Conservation (phyloP, 768 basidiomycete genomes). For the Boletus fagicola region DNA sequence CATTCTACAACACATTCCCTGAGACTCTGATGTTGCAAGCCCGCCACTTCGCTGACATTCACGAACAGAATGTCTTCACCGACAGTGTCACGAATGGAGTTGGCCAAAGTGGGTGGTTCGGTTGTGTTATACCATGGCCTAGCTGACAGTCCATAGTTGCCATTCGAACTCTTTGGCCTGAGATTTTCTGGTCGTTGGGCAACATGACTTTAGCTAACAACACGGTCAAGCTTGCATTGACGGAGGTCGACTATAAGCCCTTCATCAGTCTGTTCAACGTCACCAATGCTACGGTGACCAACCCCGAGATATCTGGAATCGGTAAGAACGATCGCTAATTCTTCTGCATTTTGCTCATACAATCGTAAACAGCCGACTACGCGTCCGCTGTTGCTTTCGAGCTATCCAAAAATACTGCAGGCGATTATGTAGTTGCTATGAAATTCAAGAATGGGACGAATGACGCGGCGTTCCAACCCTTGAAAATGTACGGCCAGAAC, state of each 20-base stretch:
- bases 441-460: conserved; percentile 79
- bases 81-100: conserved; percentile 55
- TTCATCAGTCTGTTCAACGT: conserved; percentile 85
- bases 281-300: conserved; percentile 58
- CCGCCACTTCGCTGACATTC: conserved; percentile 73
- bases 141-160: conserved; percentile 51
- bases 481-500: conserved; percentile 61
- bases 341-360: neutral
- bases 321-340: conserved; percentile 39
- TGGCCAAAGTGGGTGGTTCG: conserved; percentile 63
- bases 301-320: conserved; percentile 62
- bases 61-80: conserved; percentile 74
- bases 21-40: conserved; percentile 69
- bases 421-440: conserved; percentile 71
- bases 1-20: conserved; percentile 70
- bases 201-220: conserved; percentile 75
- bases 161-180: conserved; percentile 71
- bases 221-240: conserved; percentile 71
- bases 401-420: conserved; percentile 56
- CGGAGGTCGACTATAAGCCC: conserved; percentile 82
- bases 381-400: conserved; percentile 73
- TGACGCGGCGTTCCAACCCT: conserved; percentile 49
- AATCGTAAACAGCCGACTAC: conserved; percentile 55
- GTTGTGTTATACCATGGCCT: neutral
- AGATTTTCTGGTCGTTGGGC: conserved; percentile 68